A percentile compares a stretch with the other conserved stretches of the same genome.
Evolutionary conservation across 176 grass and related monocot species (phyloP).

Genomic region (Rhynchospora tenuis): DNA sequence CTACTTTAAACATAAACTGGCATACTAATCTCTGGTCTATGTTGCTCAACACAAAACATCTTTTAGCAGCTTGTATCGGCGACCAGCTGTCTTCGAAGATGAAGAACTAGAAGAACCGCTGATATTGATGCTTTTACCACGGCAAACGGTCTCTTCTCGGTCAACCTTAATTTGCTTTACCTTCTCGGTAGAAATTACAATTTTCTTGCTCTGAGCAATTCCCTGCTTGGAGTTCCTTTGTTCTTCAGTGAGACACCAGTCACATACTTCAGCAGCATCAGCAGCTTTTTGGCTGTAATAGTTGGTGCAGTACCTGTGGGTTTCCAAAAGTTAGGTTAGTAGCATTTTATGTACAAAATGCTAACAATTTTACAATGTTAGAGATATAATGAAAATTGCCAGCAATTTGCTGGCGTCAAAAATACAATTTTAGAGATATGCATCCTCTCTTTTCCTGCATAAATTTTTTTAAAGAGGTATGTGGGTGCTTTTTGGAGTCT

Average conservation of each 20-base stretch:
- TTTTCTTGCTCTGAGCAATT: constrained; percentile 1
- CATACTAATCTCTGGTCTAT: constrained; percentile 1
- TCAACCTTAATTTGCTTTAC: constrained; percentile 13
- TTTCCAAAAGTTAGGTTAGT: not conserved
- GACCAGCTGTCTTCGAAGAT: constrained; percentile 52
- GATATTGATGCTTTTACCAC: constrained; percentile 9
- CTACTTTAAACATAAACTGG: not conserved
- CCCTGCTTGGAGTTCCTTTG: not conserved
- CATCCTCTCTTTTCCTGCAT: not conserved
- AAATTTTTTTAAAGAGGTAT: not conserved
- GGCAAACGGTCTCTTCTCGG: constrained; percentile 19
- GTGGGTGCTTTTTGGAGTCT: not conserved
- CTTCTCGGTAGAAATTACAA: constrained; percentile 14
- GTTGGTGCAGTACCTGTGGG: constrained; percentile 85
- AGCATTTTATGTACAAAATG: not conserved
- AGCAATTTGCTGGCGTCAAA: not conserved
- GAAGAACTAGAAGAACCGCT: constrained; percentile 15
- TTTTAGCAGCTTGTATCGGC: constrained; percentile 99
- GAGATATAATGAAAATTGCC: not conserved
- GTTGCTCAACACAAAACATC: constrained; percentile 71
- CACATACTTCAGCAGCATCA: constrained; percentile 46
- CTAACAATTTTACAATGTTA: not conserved
- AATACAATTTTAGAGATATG: not conserved
- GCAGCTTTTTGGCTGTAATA: constrained; percentile 60
- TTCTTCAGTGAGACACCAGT: constrained; percentile 88